Evolutionary conservation across 768 basidiomycete species (phyloP), one percentile per base, ranked within the genome.

Genomic region (Austroboletus festivus): DNA sequence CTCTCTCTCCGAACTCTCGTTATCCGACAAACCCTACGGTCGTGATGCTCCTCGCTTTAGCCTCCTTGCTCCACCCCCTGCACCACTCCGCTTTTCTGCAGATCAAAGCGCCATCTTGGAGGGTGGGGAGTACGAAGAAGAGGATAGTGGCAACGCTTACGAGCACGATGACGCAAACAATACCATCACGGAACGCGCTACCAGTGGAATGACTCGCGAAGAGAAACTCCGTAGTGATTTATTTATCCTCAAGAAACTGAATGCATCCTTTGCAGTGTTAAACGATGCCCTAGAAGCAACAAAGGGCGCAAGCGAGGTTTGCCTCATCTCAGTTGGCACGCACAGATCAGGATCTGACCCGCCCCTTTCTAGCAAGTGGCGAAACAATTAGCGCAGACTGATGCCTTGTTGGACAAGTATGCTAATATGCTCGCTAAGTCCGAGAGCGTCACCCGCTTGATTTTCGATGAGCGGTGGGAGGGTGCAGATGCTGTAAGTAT

Each of bases 221-320:
- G 89, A 89, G 48, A 87, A 83, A 62, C 68, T 91, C 28, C 83
- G 83, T 53, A 80, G 78, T 56, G 89, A 91, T 65, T 61, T 88
- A 12, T 82, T 85, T 60, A 74, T 87, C 49, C 70, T 91, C 55
- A 81, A 73, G 62, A 87, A 87, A 62, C 65, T 91, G 16, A 91
- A 91, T 57, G 67, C 80, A 12, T 75, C 85, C 5, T 85, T 91
- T 53, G 76, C 82, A 13, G 57, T 74, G 39, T 85, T 86, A 59
- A 83, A 82, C 51, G 82, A 86, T 22, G 84, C 86, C 9, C 65
- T 91, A 48, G 71, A 72, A 26, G 79, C 79, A 45, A 77, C 82
- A 3, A 79, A 79, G 54, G 77, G 81, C 24, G 81, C 80, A n/a
- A 89, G 85, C 48, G 80, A 89, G 71, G 88, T 87, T 51, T 42